Percentiles rank a stretch among this genome's conserved stretches.
These are phyloP conservation scores for Microascus cirrosus DNA, from an alignment of 2,329 filamentous ascomycete genomes.

Conservation along the genomic window DNA sequence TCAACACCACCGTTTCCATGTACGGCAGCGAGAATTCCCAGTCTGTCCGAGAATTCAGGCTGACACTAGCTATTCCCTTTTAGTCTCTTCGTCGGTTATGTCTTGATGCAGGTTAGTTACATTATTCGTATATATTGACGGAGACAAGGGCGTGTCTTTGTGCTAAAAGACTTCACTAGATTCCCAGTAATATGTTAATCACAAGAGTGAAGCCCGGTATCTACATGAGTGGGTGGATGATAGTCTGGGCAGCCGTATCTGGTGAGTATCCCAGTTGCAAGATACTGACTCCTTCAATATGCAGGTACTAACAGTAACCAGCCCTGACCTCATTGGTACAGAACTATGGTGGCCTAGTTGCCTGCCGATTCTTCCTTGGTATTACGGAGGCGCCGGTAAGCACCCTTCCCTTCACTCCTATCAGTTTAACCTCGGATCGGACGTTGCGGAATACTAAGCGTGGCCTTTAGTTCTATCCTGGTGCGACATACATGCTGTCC, in stretches of 20 bases:
- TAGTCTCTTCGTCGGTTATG: slow-evolving; percentile 27
- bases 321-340: slow-evolving; percentile 23
- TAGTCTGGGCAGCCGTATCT: slow-evolving; percentile 27
- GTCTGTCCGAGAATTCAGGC: not conserved
- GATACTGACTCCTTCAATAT: not conserved
- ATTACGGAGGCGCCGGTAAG: slow-evolving; percentile 19
- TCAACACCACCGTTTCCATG: slow-evolving; percentile 30
- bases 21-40: slow-evolving; percentile 12
- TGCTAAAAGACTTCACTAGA: slow-evolving; percentile 2
- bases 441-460: not conserved
- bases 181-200: slow-evolving; percentile 31
- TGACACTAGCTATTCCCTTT: slow-evolving; percentile 12
- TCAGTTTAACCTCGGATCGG: not conserved
- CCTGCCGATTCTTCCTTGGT: slow-evolving; percentile 24
- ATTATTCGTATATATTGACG: not conserved
- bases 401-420: not conserved
- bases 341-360: slow-evolving; percentile 20
- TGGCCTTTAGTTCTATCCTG: slow-evolving; percentile 21
- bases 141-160: not conserved
- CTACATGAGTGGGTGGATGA: slow-evolving; percentile 29
- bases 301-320: not conserved
- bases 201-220: slow-evolving; percentile 25
- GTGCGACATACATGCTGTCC: slow-evolving; percentile 22
- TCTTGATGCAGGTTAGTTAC: slow-evolving; percentile 23
- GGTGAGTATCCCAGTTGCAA: not conserved